Conservation (phyloP, 108 stramenopile genomes). For the Cylindrotheca fusiformis region DNA sequence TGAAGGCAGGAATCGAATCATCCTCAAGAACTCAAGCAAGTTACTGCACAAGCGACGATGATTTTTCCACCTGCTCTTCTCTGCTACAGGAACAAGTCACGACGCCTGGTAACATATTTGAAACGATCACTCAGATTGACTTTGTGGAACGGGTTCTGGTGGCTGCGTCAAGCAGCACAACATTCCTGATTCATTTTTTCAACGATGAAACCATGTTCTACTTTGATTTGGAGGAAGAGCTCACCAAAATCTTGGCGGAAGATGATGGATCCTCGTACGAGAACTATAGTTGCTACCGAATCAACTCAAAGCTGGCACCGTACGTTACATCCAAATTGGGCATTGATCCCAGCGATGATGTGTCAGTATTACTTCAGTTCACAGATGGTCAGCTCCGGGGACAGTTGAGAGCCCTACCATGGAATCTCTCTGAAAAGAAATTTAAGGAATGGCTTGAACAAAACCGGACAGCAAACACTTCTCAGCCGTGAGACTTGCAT, state of each 20-base stretch:
- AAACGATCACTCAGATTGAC: neutral
- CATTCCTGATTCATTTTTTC: neutral
- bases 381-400: too few relatives aligned
- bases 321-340: neutral
- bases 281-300: neutral
- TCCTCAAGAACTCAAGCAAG: neutral
- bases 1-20: neutral
- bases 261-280: neutral
- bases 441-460: too few relatives aligned
- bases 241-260: neutral
- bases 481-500: too few relatives aligned
- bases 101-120: neutral
- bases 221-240: neutral
- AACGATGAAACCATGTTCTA: neutral
- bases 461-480: too few relatives aligned
- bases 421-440: too few relatives aligned
- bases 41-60: neutral
- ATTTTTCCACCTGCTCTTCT: neutral
- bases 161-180: neutral
- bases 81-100: neutral
- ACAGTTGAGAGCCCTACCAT: too few relatives aligned
- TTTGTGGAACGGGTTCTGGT: neutral
- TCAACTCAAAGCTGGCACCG: neutral
- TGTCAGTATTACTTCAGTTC: too few relatives aligned
- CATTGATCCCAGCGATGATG: too few relatives aligned